phyloP scores from a whole-genome alignment of 805 yeast species.

The Vanderwaltozyma verrucispora region DNA sequence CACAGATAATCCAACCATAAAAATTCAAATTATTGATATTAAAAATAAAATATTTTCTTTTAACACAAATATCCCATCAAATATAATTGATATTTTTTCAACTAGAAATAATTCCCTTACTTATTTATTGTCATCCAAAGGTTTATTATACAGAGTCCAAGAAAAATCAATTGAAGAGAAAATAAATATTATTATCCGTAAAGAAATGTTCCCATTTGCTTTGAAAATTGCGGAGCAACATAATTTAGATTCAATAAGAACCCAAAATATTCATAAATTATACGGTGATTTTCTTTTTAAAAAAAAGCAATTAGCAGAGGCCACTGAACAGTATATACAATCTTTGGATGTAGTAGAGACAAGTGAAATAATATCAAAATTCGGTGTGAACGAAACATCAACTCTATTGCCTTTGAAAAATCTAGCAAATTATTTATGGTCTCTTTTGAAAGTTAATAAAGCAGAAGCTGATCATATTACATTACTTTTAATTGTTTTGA shows the following conservation, averaged over 20 bases:
- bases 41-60: slow-evolving; percentile 60
- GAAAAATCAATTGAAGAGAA: slow-evolving; percentile 62
- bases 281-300: slow-evolving; percentile 68
- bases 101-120: slow-evolving; percentile 40
- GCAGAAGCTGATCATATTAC: slow-evolving; percentile 80
- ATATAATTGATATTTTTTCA: slow-evolving; percentile 48
- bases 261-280: slow-evolving; percentile 36
- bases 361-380: slow-evolving; percentile 69
- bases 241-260: slow-evolving; percentile 16
- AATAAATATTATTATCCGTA: slow-evolving; percentile 53
- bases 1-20: slow-evolving; percentile 33
- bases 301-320: slow-evolving; percentile 53
- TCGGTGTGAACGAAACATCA: slow-evolving; percentile 48
- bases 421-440: slow-evolving; percentile 53
- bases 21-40: slow-evolving; percentile 58
- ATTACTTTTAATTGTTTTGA: slow-evolving; percentile 63
- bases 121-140: slow-evolving; percentile 62
- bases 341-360: slow-evolving; percentile 47
- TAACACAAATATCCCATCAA: slow-evolving; percentile 54
- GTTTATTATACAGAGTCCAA: slow-evolving; percentile 54
- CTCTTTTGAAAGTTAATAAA: slow-evolving; percentile 40
- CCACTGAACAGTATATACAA: slow-evolving; percentile 64
- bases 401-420: slow-evolving; percentile 32
- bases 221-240: slow-evolving; percentile 46
- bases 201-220: slow-evolving; percentile 66